These are phyloP conservation scores for Podospora comata DNA, from an alignment of 495 filamentous ascomycete species.

Conservation along the genomic window DNA sequence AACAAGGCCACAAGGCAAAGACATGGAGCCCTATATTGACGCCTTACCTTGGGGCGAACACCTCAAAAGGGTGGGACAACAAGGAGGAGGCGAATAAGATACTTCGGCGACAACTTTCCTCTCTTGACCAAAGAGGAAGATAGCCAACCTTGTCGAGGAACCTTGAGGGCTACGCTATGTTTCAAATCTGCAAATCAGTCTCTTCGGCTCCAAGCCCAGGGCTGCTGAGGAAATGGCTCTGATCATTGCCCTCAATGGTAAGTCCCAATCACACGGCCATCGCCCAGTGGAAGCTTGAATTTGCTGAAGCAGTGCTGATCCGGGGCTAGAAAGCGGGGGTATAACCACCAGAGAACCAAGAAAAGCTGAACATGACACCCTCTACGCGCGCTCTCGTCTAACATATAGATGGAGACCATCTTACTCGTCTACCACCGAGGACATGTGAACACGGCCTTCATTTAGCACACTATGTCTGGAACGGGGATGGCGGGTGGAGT, in stretches of 20 bases:
- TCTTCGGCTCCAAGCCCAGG: constrained; percentile 10
- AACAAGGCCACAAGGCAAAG: not conserved
- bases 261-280: constrained; percentile 17
- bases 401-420: not conserved
- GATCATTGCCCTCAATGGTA: constrained; percentile 27
- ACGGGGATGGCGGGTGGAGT: not conserved
- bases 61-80: not conserved
- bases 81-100: not conserved
- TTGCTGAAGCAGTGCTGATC: not conserved
- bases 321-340: not conserved
- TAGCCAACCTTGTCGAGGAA: not conserved
- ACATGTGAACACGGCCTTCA: not conserved
- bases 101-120: not conserved
- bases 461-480: not conserved
- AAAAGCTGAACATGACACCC: not conserved
- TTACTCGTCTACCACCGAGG: not conserved
- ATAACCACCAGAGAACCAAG: not conserved
- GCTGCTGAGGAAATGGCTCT: constrained; percentile 12
- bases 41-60: not conserved
- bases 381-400: too few species aligned
- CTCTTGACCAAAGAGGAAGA: too few species aligned
- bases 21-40: not conserved
- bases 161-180: constrained; percentile 8
- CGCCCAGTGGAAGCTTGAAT: constrained; percentile 11
- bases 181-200: constrained; percentile 20